These are phyloP conservation scores for Phytophthora capsici DNA, from an alignment of 352 stramenopile genomes.

Conservation along the genomic window DNA sequence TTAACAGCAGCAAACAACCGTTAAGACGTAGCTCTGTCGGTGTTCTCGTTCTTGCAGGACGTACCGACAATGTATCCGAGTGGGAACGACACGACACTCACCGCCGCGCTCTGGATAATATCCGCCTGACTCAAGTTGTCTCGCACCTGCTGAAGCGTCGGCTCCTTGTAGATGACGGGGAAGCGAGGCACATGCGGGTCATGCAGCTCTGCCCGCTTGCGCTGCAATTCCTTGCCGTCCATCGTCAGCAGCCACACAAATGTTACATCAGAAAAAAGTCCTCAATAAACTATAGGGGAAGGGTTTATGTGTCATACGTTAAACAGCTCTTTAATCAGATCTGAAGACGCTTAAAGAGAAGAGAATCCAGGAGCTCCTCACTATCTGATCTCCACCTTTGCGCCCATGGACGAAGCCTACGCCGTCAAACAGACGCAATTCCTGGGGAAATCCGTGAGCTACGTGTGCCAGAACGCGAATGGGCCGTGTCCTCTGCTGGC, in stretches of 20 bases:
- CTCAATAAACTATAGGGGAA: neutral
- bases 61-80: conserved; percentile 77
- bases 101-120: conserved; percentile 45
- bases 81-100: conserved; percentile 64
- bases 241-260: conserved; percentile 2
- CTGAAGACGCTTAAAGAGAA: neutral
- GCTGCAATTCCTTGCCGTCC: conserved; percentile 37
- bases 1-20: conserved; percentile 2
- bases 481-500: conserved; percentile 97
- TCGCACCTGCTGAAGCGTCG: conserved; percentile 63
- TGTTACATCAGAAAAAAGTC: neutral
- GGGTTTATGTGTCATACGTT: neutral
- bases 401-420: conserved; percentile 67
- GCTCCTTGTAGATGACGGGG: conserved; percentile 68
- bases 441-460: conserved; percentile 78
- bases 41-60: conserved; percentile 11
- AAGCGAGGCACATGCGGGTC: conserved; percentile 71
- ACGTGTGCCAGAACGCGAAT: conserved; percentile 98
- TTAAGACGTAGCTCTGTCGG: neutral
- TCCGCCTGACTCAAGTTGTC: conserved; percentile 66
- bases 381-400: neutral
- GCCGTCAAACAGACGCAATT: conserved; percentile 84
- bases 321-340: conserved; percentile 13
- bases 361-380: conserved; percentile 6
- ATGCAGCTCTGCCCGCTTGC: conserved; percentile 49